phyloP scores from a whole-genome alignment of 2,329 filamentous ascomycete species.

The Tolypocladium ophioglossoides region DNA sequence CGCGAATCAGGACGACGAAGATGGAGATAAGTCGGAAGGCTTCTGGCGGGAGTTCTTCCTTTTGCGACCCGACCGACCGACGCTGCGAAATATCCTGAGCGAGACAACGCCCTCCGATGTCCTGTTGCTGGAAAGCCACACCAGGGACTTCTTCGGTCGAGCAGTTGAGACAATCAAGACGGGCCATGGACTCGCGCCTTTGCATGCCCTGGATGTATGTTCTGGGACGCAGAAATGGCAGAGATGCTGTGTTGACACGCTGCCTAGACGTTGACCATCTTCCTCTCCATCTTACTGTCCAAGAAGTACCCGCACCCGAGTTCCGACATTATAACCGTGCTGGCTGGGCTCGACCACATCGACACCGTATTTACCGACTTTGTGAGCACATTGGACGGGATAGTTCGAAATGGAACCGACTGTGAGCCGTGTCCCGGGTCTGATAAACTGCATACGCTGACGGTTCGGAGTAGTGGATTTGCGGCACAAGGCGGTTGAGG shows the following conservation, averaged over 20 bases:
- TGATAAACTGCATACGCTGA: constrained; percentile 12
- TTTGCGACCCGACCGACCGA: constrained; percentile 63
- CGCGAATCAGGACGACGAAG: constrained; percentile 46
- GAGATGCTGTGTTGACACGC: constrained; percentile 9
- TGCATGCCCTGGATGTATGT: constrained; percentile 78
- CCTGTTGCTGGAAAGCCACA: constrained; percentile 65
- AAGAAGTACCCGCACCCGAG: constrained; percentile 95
- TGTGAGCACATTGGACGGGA: constrained; percentile 69
- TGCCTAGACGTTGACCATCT: constrained; percentile 72
- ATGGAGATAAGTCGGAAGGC: constrained; percentile 65
- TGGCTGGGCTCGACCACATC: constrained; percentile 81
- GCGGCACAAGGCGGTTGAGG: constrained; percentile 69
- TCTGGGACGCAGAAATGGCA: neutral
- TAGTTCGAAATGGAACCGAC: constrained; percentile 65
- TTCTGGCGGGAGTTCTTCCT: constrained; percentile 98
- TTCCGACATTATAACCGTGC: constrained; percentile 82
- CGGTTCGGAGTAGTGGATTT: constrained; percentile 49
- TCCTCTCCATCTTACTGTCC: constrained; percentile 68
- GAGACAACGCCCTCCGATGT: constrained; percentile 64
- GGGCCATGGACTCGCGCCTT: constrained; percentile 49
- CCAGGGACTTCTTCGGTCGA: constrained; percentile 66
- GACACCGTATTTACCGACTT: constrained; percentile 84
- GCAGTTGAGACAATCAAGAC: constrained; percentile 60
- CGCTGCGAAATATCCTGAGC: constrained; percentile 58
- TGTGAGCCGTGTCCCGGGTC: constrained; percentile 37